Evolutionary conservation across 257 asterid genomes (phyloP), one percentile per base, ranked within the genome.

Genomic region (Craterostigma plantagineum): DNA sequence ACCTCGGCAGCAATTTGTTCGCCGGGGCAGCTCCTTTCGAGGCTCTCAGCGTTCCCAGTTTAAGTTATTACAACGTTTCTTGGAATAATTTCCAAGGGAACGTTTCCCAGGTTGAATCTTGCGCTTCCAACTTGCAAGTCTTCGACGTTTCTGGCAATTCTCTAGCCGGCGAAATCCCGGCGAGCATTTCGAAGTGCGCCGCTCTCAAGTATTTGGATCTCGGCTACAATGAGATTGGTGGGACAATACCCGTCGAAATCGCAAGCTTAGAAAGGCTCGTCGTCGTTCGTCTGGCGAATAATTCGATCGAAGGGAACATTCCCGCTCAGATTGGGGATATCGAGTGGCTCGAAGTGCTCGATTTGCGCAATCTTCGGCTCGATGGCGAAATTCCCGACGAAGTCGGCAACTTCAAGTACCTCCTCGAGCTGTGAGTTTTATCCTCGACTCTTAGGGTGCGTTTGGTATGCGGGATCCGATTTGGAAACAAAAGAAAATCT

Each of bases 261-360:
- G 65, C 93, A 16, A 68, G 61, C 50, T 48, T 82, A 65, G 68
- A 42, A 42, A 60, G 56, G 41, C 92, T 87, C 27, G 38, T 62
- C 61, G 69, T 77, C 14, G 53, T 83, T 61, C 64, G 91, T 37
- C 58, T 84, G 49, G 87, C 74, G 15, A 64, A 72, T 63, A 84
- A 84, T 65, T 65, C 72, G 9, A 50, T 84, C 16, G 63, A 58
- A 0, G 95, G 98, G 35, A 60, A 56, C 12, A 79, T 87, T 33
- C 93, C 98, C 10, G 10, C 55, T 2, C 73, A 70, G 44, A 30
- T 82, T 16, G 87, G 98, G 40, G 53, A 55, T 47, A 72, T 82
- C 38, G 95, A 83, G 64, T 77, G 61, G 85, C 93, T 82, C 48
- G 75, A 77, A 71, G 90, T 75, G 53, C 78, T 90, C 12, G 93